phyloP scores from a whole-genome alignment of 768 basidiomycete genomes.

The Collybiopsis confluens region DNA sequence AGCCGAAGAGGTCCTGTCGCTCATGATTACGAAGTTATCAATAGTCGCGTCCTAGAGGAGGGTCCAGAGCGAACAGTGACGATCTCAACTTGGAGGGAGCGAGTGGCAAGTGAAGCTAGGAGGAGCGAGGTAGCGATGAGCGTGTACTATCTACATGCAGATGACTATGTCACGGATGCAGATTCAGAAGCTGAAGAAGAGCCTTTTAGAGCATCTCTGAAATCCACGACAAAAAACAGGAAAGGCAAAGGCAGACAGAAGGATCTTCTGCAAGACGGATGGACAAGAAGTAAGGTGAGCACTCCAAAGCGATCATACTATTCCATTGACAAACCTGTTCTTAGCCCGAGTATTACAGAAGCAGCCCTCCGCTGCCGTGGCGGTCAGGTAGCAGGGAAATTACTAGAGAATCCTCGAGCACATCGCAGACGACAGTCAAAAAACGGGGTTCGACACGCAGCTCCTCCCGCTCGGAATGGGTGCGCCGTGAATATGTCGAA shows the following conservation, averaged over 20 bases:
- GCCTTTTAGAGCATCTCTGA: not conserved
- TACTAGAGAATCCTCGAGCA: not conserved
- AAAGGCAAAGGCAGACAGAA: not conserved
- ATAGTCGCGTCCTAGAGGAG: constrained; percentile 38
- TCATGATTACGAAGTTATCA: constrained; percentile 40
- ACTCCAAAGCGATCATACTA: not conserved
- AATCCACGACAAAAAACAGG: not conserved
- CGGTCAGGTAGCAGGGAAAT: not conserved
- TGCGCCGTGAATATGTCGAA: not conserved
- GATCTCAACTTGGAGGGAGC: constrained; percentile 54
- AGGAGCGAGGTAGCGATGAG: constrained; percentile 8
- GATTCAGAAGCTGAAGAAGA: not conserved
- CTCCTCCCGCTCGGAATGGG: not conserved
- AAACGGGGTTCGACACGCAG: not conserved
- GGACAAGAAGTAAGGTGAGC: constrained; percentile 2
- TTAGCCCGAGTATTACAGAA: not conserved
- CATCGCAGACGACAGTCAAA: not conserved
- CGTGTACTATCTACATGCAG: constrained; percentile 7
- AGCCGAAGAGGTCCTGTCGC: constrained; percentile 3
- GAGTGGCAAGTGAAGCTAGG: constrained; percentile 26
- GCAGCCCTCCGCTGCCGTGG: not conserved
- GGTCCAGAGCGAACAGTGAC: constrained; percentile 50
- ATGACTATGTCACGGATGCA: constrained; percentile 18
- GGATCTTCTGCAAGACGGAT: not conserved
- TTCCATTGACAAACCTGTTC: not conserved